Base-by-base conservation (phyloP, 2,329 filamentous ascomycete species). In the Bipolaris cookei region DNA sequence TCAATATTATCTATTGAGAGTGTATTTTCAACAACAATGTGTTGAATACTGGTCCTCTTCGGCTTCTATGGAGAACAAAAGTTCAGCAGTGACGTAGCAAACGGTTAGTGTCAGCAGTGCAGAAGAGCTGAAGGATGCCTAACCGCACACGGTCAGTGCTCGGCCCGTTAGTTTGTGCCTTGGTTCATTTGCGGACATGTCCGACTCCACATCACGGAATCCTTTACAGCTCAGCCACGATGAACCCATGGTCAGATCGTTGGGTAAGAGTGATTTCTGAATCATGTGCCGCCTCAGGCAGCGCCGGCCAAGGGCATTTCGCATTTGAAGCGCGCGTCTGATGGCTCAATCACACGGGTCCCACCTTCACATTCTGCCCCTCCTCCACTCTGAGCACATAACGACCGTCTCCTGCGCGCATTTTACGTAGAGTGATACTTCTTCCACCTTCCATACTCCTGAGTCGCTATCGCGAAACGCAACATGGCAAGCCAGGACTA, bases 401-500 rank as follows among this genome's bases (percentile, higher is more conserved):
- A 58, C 41, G 47, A 38, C 54, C 35, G 39, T 51, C 48, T 50
- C 44, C 51, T 56, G 45, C 59, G 46, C 32, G 34, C 41, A 23
- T 52, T 38, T 47, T 48, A 37, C 58, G 28, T 54, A 54, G 21
- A 46, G 54, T 5, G 13, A 46, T 21, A 32, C 28, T 21, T 32
- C 23, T 25, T 35, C 23, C 25, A 42, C 6, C 28, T 51, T 41
- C 41, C 35, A 30, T 32, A 18, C 6, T 38, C 30, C 23, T 38
- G 11, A 16, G 18, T 46, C 11, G 5, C 10, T 3, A 53, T 32
- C 44, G 35, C 14, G 2, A 48, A 20, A 43, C n/a, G 8, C 41
- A 46, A 35, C 47, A 70, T 70, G 66, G 62, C 67, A 18, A 70
- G 60, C 44, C 58, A 73, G 54, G 72, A 73, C 45, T 76, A 76